Evolutionary conservation across 2,329 filamentous ascomycete species (phyloP).

Genomic region (Geosmithia morbida): DNA sequence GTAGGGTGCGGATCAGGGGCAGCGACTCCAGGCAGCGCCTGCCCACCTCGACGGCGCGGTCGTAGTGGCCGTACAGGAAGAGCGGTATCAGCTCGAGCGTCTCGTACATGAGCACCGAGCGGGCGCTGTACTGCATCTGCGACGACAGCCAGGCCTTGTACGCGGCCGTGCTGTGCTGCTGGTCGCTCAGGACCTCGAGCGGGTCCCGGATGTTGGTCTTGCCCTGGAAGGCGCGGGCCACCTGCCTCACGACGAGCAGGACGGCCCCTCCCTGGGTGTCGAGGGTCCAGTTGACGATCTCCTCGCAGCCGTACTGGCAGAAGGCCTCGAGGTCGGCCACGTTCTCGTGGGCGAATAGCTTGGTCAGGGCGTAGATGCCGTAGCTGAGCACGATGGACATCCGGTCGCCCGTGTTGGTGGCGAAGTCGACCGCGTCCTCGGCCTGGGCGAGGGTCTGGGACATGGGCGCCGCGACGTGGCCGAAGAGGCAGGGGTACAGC

Average conservation of each 20-base stretch:
- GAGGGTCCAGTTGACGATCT: constrained; percentile 56
- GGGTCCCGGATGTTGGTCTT: constrained; percentile 45
- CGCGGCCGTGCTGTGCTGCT: constrained; percentile 42
- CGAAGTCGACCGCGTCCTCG: constrained; percentile 52
- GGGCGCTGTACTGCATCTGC: constrained; percentile 41
- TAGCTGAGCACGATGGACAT: constrained; percentile 59
- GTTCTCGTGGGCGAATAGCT: constrained; percentile 57
- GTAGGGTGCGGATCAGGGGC: constrained; percentile 40
- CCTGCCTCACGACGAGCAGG: constrained; percentile 51
- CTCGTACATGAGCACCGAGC: constrained; percentile 55
- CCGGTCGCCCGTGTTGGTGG: constrained; percentile 53
- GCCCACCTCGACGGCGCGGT: constrained; percentile 43
- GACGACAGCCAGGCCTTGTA: constrained; percentile 46
- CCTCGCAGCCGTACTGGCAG: constrained; percentile 58
- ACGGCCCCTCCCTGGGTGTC: constrained; percentile 60
- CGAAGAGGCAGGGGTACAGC: constrained; percentile 53
- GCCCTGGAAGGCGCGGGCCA: constrained; percentile 56
- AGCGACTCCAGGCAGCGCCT: constrained; percentile 29
- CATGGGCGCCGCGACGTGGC: constrained; percentile 54
- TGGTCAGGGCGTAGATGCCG: constrained; percentile 50
- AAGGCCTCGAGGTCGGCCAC: constrained; percentile 55
- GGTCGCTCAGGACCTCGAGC: constrained; percentile 48
- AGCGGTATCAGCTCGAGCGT: constrained; percentile 48
- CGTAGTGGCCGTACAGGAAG: constrained; percentile 49
- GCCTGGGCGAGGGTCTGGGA: constrained; percentile 41